phyloP scores from a whole-genome alignment of 2,329 filamentous ascomycete genomes.

The Aureobasidium musti region DNA sequence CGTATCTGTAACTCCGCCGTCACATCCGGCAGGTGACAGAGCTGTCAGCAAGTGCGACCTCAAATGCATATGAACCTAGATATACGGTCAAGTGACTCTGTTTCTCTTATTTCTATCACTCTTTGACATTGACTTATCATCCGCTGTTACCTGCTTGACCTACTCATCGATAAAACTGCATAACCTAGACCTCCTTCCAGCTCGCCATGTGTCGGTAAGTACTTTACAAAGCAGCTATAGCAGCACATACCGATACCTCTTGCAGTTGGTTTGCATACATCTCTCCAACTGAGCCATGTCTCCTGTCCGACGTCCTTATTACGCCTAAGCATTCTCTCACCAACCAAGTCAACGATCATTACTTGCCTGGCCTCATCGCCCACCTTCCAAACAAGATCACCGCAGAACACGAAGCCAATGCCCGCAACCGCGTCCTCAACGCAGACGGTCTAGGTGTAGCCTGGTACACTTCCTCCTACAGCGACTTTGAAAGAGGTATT shows the following conservation, averaged over 20 bases:
- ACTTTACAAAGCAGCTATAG: neutral
- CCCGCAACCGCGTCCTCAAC: slow-evolving; percentile 57
- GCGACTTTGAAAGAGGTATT: slow-evolving; percentile 44
- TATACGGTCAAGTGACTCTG: slow-evolving; percentile 1
- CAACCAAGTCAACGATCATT: slow-evolving; percentile 56
- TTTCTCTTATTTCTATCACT: neutral
- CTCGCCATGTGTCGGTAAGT: slow-evolving; percentile 41
- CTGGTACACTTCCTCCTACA: slow-evolving; percentile 54
- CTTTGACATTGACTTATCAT: slow-evolving; percentile 32
- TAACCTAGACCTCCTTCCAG: neutral
- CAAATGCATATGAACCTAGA: neutral
- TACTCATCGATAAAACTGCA: neutral
- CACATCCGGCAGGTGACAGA: neutral
- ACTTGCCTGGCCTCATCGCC: slow-evolving; percentile 55
- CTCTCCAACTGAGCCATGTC: slow-evolving; percentile 54
- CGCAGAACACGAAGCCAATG: slow-evolving; percentile 49
- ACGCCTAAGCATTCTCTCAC: slow-evolving; percentile 48
- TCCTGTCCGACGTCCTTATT: slow-evolving; percentile 58
- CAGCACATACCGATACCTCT: slow-evolving; percentile 36
- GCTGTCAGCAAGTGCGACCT: slow-evolving; percentile 1
- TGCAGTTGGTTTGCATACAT: slow-evolving; percentile 60
- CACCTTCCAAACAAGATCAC: slow-evolving; percentile 43
- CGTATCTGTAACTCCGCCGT: neutral
- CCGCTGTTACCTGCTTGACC: slow-evolving; percentile 36
- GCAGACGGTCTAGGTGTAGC: slow-evolving; percentile 59